Conservation (phyloP, 78 protist genomes). For the Tieghemostelium lacteum region DNA sequence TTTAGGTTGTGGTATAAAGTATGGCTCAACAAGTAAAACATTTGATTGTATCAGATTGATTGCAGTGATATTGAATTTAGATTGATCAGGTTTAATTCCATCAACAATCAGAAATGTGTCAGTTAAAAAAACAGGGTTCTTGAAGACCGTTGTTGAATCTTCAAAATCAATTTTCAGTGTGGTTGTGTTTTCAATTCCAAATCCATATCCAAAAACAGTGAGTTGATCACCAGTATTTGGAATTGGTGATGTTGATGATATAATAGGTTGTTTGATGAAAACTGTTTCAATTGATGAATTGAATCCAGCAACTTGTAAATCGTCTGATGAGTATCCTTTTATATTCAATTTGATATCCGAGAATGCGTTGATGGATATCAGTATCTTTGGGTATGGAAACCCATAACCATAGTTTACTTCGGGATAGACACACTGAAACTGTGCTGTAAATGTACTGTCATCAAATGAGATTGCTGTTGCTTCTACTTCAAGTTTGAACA, state of each 20-base stretch:
- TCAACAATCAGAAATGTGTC: not conserved
- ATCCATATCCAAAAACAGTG: slow-evolving; percentile 7
- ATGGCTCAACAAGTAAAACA: not conserved
- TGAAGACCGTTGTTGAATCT: not conserved
- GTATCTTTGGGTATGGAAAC: not conserved
- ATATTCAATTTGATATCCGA: slow-evolving; percentile 3
- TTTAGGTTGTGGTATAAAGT: not conserved
- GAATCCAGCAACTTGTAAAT: not conserved
- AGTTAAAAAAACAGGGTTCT: not conserved
- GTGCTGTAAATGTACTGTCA: not conserved
- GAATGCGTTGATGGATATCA: slow-evolving; percentile 1
- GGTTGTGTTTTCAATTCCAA: not conserved
- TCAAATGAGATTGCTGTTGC: not conserved
- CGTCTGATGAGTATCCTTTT: not conserved
- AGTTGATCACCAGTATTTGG: not conserved
- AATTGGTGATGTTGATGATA: not conserved
- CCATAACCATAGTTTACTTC: slow-evolving; percentile 27
- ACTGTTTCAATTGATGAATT: slow-evolving; percentile 1
- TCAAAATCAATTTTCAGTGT: not conserved
- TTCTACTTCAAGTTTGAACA: slow-evolving; percentile 15
- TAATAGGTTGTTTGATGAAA: slow-evolving; percentile 10
- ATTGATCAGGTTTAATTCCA: not conserved
- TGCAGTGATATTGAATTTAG: not conserved
- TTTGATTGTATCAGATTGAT: slow-evolving; percentile 1
- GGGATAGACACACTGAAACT: not conserved